Evolutionary conservation across 2,329 filamentous ascomycete species (phyloP).

Genomic region (Aspergillus clavatus): DNA sequence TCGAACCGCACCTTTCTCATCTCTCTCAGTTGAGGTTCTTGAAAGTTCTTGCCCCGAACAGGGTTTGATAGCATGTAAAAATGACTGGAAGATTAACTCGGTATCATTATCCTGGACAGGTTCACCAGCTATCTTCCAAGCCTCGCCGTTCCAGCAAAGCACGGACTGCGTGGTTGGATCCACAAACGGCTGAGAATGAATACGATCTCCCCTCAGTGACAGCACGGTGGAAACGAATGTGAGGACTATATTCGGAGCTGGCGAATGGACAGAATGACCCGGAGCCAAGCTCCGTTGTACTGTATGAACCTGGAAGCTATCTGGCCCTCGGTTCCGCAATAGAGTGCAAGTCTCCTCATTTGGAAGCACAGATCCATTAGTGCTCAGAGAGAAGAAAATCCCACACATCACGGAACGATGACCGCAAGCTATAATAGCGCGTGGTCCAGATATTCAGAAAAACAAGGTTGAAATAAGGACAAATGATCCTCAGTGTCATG

Average conservation of each 20-base stretch:
- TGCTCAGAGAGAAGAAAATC: conserved; percentile 49
- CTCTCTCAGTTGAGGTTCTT: neutral
- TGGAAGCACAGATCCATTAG: conserved; percentile 23
- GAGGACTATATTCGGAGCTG: conserved; percentile 41
- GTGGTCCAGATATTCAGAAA: neutral
- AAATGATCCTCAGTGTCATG: conserved; percentile 3
- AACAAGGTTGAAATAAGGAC: conserved; percentile 6
- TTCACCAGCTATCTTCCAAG: conserved; percentile 66
- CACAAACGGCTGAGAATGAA: conserved; percentile 69
- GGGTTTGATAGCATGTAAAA: conserved; percentile 45
- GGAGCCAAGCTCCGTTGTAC: conserved; percentile 19
- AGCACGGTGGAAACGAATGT: conserved; percentile 79
- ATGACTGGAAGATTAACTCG: conserved; percentile 58
- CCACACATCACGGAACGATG: conserved; percentile 41
- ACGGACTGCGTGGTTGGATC: conserved; percentile 55
- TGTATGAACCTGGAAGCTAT: conserved; percentile 36
- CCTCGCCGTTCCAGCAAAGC: conserved; percentile 97
- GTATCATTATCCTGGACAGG: conserved; percentile 71
- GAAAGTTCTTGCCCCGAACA: neutral
- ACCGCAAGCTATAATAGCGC: conserved; percentile 1
- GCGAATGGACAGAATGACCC: conserved; percentile 11
- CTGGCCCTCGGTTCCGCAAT: conserved; percentile 42
- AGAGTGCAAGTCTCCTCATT: conserved; percentile 30
- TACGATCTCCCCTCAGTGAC: conserved; percentile 71
- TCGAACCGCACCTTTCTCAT: conserved; percentile 19